A percentile compares a stretch with the other conserved stretches of the same genome.
phyloP scores from a whole-genome alignment of 2,329 filamentous ascomycete genomes.

The Phaeomoniella chlamydospora region DNA sequence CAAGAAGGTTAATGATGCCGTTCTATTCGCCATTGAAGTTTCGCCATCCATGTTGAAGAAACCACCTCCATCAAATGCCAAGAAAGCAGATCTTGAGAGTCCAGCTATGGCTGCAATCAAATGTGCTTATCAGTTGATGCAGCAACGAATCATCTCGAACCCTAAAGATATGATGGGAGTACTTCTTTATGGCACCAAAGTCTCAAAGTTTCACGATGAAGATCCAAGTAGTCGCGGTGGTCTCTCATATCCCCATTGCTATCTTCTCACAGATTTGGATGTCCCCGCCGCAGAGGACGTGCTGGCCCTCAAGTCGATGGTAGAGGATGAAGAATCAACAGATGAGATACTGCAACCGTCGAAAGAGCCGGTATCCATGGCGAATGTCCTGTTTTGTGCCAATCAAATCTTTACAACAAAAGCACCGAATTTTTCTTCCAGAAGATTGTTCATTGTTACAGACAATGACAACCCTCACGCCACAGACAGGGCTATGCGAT shows the following conservation, averaged over 20 bases:
- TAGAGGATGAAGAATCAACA: slow-evolving; percentile 50
- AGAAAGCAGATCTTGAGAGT: slow-evolving; percentile 65
- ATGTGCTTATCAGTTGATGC: slow-evolving; percentile 89
- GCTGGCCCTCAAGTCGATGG: slow-evolving; percentile 58
- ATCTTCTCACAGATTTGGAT: slow-evolving; percentile 77
- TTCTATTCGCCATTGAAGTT: slow-evolving; percentile 90
- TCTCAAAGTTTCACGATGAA: slow-evolving; percentile 63
- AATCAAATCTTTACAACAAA: slow-evolving; percentile 95
- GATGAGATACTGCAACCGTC: slow-evolving; percentile 56
- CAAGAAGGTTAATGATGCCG: slow-evolving; percentile 88
- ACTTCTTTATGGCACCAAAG: slow-evolving; percentile 75
- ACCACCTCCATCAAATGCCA: slow-evolving; percentile 50
- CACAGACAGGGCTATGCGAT: slow-evolving; percentile 55
- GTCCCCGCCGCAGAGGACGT: slow-evolving; percentile 79
- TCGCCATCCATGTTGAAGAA: slow-evolving; percentile 70
- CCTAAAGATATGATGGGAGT: slow-evolving; percentile 97
- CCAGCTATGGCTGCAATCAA: slow-evolving; percentile 74
- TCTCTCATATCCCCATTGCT: slow-evolving; percentile 75
- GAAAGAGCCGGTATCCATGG: slow-evolving; percentile 59
- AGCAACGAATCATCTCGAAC: slow-evolving; percentile 94
- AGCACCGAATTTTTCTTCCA: slow-evolving; percentile 83
- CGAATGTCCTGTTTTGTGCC: slow-evolving; percentile 82
- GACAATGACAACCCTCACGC: slow-evolving; percentile 80
- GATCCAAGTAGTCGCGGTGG: slow-evolving; percentile 41
- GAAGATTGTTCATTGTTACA: slow-evolving; percentile 88